A percentile compares a stretch with the other conserved stretches of the same genome.
These are phyloP conservation scores for Aspergillus baeticus DNA, from an alignment of 495 filamentous ascomycete genomes.

Conservation along the genomic window DNA sequence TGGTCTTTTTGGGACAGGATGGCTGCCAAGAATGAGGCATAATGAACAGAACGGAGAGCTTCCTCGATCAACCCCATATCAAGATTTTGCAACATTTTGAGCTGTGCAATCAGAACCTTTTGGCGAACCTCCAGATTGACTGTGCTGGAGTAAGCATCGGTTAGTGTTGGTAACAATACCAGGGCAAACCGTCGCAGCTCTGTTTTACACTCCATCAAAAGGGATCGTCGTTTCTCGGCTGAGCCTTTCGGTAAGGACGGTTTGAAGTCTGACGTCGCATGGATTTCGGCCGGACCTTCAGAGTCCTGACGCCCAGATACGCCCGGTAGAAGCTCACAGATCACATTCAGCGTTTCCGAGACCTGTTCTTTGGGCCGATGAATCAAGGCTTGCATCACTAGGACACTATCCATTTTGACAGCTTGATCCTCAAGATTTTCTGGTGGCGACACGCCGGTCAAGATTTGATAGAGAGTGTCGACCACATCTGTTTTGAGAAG, in stretches of 20 bases:
- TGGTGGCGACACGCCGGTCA: slow-evolving; percentile 94
- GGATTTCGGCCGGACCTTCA: slow-evolving; percentile 46
- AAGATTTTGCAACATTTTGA: slow-evolving; percentile 98
- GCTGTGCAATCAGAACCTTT: slow-evolving; percentile 89
- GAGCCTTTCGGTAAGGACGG: slow-evolving; percentile 53
- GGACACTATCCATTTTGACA: slow-evolving; percentile 90
- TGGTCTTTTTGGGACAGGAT: slow-evolving; percentile 97
- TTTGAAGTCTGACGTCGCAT: slow-evolving; percentile 33
- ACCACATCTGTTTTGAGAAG: slow-evolving; percentile 96
- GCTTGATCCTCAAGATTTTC: slow-evolving; percentile 74
- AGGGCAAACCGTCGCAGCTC: slow-evolving; percentile 90
- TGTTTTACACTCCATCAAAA: slow-evolving; percentile 75
- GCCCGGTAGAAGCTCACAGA: slow-evolving; percentile 87
- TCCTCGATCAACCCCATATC: slow-evolving; percentile 81
- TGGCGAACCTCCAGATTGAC: slow-evolving; percentile 98
- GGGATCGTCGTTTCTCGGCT: slow-evolving; percentile 74
- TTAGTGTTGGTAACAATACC: slow-evolving; percentile 93
- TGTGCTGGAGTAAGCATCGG: slow-evolving; percentile 96
- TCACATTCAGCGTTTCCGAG: slow-evolving; percentile 94
- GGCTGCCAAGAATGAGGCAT: slow-evolving; percentile 94
- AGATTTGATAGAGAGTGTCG: slow-evolving; percentile 95
- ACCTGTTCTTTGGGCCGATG: slow-evolving; percentile 96
- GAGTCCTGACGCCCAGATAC: slow-evolving; percentile 36
- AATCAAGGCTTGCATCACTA: slow-evolving; percentile 98
- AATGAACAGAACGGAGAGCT: slow-evolving; percentile 85